Evolutionary conservation across 2,329 filamentous ascomycete genomes (phyloP).

Genomic region (Colletotrichum zoysiae): DNA sequence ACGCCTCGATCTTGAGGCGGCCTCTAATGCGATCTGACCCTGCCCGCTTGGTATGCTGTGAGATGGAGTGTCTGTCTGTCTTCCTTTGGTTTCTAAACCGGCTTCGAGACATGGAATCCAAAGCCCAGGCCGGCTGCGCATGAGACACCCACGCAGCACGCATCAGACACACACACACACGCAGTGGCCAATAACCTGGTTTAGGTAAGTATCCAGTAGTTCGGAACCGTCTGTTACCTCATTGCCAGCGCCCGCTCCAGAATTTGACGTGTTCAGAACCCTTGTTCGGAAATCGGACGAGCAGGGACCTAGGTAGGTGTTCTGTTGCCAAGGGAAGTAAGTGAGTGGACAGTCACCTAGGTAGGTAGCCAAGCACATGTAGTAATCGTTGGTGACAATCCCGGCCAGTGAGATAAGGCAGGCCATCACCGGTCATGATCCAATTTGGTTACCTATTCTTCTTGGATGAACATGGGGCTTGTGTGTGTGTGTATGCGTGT

Average conservation of each 20-base stretch:
- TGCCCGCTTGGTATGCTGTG: constrained; percentile 4
- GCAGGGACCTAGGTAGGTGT: neutral
- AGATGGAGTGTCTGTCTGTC: neutral
- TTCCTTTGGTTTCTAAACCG: neutral
- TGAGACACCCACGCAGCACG: neutral
- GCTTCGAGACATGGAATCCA: neutral
- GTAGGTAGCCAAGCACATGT: too few species aligned
- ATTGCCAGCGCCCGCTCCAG: neutral
- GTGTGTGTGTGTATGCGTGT: neutral
- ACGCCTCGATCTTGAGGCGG: constrained; percentile 1
- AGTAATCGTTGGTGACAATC: neutral
- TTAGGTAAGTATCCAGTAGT: too few species aligned
- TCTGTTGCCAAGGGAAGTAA: neutral
- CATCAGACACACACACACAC: neutral
- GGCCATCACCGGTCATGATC: neutral
- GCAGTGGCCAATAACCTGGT: neutral
- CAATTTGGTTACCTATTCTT: neutral
- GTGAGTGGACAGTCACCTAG: too few species aligned
- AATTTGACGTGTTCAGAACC: neutral
- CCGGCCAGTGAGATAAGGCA: neutral
- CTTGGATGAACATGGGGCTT: neutral
- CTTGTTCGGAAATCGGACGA: neutral
- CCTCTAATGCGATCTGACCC: neutral
- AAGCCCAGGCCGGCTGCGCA: neutral
- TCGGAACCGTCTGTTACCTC: neutral